phyloP scores from a whole-genome alignment of 1,284 basidiomycete genomes.

The Bondarzewia mesenterica region DNA sequence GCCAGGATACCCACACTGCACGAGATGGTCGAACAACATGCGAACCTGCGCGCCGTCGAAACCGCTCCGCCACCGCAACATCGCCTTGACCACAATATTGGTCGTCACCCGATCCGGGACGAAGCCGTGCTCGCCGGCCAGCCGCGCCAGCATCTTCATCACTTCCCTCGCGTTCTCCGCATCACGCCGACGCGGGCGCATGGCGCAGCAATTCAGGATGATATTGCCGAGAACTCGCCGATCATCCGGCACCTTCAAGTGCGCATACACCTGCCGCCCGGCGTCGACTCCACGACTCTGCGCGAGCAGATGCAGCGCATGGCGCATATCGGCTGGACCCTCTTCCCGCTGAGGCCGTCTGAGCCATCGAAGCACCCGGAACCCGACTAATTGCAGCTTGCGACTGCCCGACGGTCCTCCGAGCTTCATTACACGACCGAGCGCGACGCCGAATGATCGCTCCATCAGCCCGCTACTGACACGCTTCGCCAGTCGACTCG shows the following conservation, averaged over 20 bases:
- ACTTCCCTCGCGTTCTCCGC: constrained; percentile 35
- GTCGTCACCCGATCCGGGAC: constrained; percentile 53
- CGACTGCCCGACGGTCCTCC: neutral
- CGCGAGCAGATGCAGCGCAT: constrained; percentile 11
- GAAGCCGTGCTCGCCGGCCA: constrained; percentile 36
- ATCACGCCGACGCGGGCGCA: constrained; percentile 25
- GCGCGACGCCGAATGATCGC: constrained; percentile 1
- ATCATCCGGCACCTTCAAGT: constrained; percentile 19
- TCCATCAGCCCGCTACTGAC: neutral
- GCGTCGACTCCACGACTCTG: constrained; percentile 17
- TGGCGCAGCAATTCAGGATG: constrained; percentile 38
- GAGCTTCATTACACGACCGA: neutral
- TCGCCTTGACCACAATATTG: constrained; percentile 52
- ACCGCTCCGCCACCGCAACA: constrained; percentile 38
- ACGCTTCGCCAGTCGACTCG: neutral
- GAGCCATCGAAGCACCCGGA: constrained; percentile 6
- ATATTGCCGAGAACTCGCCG: constrained; percentile 40
- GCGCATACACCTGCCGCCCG: constrained; percentile 34
- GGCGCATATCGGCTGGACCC: constrained; percentile 1
- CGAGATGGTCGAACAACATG: constrained; percentile 50
- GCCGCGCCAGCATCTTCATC: constrained; percentile 28
- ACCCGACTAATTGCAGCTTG: neutral
- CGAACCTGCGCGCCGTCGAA: constrained; percentile 36
- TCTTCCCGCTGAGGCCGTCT: neutral
- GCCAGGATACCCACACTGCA: constrained; percentile 48